Evolutionary conservation across 345 rosid genomes (phyloP).

Genomic region (Microcos paniculata): DNA sequence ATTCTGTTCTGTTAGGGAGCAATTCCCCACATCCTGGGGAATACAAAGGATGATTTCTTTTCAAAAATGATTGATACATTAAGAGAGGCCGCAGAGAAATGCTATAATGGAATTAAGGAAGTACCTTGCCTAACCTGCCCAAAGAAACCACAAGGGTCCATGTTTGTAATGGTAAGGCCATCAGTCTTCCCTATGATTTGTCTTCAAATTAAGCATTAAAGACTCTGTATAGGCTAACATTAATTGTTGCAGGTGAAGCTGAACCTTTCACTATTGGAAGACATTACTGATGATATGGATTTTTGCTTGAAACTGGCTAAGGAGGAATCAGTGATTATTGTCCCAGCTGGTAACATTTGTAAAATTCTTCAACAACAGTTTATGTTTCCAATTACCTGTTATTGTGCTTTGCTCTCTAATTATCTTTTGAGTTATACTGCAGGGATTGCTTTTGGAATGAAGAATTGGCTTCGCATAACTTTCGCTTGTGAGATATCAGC

Average conservation of each 20-base stretch:
- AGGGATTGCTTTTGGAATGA: constrained; percentile 63
- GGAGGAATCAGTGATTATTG: constrained; percentile 69
- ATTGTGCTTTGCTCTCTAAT: no score
- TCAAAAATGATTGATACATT: constrained; percentile 37
- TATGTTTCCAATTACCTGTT: no score
- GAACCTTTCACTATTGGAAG: constrained; percentile 51
- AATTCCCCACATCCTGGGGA: constrained; percentile 58
- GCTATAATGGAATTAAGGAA: constrained; percentile 48
- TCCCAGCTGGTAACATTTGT: constrained; percentile 41
- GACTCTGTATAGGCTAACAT: no score
- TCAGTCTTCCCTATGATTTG: not conserved
- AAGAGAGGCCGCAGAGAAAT: constrained; percentile 48
- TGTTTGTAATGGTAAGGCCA: constrained; percentile 57
- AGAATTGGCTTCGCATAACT: constrained; percentile 71
- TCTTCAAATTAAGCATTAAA: no score
- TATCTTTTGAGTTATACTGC: no score
- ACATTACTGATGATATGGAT: constrained; percentile 58
- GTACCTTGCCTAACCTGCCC: constrained; percentile 62
- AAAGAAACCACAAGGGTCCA: constrained; percentile 65
- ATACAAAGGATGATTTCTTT: constrained; percentile 63
- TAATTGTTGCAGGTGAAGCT: constrained; percentile 76
- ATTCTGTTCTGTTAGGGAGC: no score
- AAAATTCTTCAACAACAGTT: no score
- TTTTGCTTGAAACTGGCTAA: constrained; percentile 60
- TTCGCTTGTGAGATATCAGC: constrained; percentile 54